These are phyloP conservation scores for Aspergillus tubingensis DNA, from an alignment of 2,329 filamentous ascomycete genomes.

Conservation along the genomic window DNA sequence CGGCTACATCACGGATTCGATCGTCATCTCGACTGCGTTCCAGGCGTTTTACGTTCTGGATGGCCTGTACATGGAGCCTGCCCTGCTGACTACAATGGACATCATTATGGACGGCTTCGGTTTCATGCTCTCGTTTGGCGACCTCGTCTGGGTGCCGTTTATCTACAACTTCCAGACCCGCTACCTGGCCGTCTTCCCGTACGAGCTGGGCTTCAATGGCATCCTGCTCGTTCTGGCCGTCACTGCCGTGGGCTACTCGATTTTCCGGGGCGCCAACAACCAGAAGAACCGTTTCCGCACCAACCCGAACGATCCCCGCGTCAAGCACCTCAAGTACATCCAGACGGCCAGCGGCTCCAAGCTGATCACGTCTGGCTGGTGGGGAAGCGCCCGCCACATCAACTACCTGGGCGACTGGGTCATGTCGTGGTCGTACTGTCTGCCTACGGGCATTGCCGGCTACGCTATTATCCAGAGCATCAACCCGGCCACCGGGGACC, in stretches of 20 bases:
- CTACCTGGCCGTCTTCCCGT: slow-evolving; percentile 80
- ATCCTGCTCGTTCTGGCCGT: slow-evolving; percentile 66
- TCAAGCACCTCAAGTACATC: slow-evolving; percentile 81
- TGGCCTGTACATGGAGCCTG: slow-evolving; percentile 80
- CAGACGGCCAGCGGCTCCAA: slow-evolving; percentile 80
- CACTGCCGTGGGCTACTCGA: slow-evolving; percentile 74
- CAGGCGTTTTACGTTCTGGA: slow-evolving; percentile 85
- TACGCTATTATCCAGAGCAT: slow-evolving; percentile 66
- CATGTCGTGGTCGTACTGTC: slow-evolving; percentile 85
- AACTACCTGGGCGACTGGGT: slow-evolving; percentile 97
- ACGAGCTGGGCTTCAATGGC: slow-evolving; percentile 71
- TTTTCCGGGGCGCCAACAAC: slow-evolving; percentile 92
- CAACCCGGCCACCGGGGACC: slow-evolving; percentile 56
- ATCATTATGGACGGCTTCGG: slow-evolving; percentile 92
- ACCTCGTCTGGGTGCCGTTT: slow-evolving; percentile 91
- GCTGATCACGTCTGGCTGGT: slow-evolving; percentile 85
- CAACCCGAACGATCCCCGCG: slow-evolving; percentile 75
- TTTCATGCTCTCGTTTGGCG: slow-evolving; percentile 91
- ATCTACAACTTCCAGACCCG: slow-evolving; percentile 81
- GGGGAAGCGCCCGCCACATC: slow-evolving; percentile 88
- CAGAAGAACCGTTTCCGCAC: slow-evolving; percentile 95
- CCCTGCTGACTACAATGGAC: slow-evolving; percentile 91
- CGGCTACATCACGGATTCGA: slow-evolving; percentile 82
- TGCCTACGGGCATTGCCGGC: slow-evolving; percentile 82
- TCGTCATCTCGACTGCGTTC: slow-evolving; percentile 73